Conservation (phyloP, 2,329 filamentous ascomycete species). For the Fusarium praegraminearum region DNA sequence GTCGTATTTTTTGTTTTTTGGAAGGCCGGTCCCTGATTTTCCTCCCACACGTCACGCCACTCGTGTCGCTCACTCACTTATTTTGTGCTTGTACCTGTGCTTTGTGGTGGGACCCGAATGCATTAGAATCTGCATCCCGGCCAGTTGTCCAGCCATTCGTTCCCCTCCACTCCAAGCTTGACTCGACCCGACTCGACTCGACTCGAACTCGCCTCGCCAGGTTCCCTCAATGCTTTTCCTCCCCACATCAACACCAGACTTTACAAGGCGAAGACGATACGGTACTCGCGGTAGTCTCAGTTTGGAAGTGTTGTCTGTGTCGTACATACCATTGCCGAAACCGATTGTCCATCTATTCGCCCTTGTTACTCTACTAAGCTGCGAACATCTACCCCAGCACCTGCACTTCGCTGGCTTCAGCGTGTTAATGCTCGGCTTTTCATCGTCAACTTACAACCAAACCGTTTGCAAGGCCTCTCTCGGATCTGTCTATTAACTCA, state of each 20-base stretch:
- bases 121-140: slow-evolving; percentile 37
- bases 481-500: slow-evolving; percentile 39
- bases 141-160: slow-evolving; percentile 24
- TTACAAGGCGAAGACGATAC: slow-evolving; percentile 26
- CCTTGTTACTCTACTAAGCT: slow-evolving; percentile 18
- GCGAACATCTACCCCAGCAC: slow-evolving; percentile 30
- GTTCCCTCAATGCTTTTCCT: slow-evolving; percentile 34
- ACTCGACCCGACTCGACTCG: slow-evolving; percentile 31
- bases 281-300: slow-evolving; percentile 40
- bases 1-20: slow-evolving; percentile 3
- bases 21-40: slow-evolving; percentile 8
- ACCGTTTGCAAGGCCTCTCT: slow-evolving; percentile 34
- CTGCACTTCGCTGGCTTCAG: slow-evolving; percentile 25
- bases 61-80: slow-evolving; percentile 21
- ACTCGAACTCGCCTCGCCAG: slow-evolving; percentile 30
- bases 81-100: slow-evolving; percentile 25
- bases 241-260: slow-evolving; percentile 33
- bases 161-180: slow-evolving; percentile 22
- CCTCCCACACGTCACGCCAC: slow-evolving; percentile 36
- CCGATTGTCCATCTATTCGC: slow-evolving; percentile 20
- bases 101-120: slow-evolving; percentile 31
- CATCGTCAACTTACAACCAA: slow-evolving; percentile 20
- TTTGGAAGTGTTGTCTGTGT: slow-evolving; percentile 34
- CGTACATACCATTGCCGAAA: slow-evolving; percentile 34
- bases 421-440: slow-evolving; percentile 25